Evolutionary conservation across 192 early-diverging fungal species (phyloP), one percentile per base, ranked within the genome.

Genomic region (Haplosporangium gracile): DNA sequence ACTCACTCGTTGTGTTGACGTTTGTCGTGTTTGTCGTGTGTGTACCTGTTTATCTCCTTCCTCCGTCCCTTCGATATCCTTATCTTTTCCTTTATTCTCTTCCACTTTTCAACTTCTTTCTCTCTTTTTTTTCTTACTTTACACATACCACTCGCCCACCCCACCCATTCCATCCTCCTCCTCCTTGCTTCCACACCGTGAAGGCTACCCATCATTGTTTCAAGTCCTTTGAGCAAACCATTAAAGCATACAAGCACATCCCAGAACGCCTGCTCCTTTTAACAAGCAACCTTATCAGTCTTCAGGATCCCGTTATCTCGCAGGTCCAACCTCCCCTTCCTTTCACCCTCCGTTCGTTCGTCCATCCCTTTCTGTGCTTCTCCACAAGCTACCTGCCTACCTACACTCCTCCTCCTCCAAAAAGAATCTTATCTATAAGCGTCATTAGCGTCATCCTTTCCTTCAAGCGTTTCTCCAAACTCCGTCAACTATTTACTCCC

Each of bases 251-350:
- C 43, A 22, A 18, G 49, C 16, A 15, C 49, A 51, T 51, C 49
- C 4, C 29, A 29, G n/a, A 65, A 65, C 32, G 60, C 60, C 8
- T 10, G 26, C 26, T 65, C n/a, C 8, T 29, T 32, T 11, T 29
- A 13, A 60, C 60, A 15, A 32, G 3, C 60, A 65, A 32, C 60
- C 60, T 32, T 65, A 15, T 13, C 18, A 22, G 75, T 65, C 36
- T 42, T 60, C 42, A 38, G 36, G 34, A 60, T 76, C 57, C 68
- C 78, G 78, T 80, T 80, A 80, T 80, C 78, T 80, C 36, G 13
- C 76, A 43, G 39, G 63, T 77, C 49, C 71, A 49, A n/a, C 40
- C 11, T 75, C 74, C 10, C n/a, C n/a, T 36, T n/a, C 29, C 77
- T 40, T 38, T 20, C 15, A 20, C 42, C 29, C 49, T 72, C 70